Percentiles rank a stretch among this genome's conserved stretches.
phyloP scores from a whole-genome alignment of 75 land plant species.

The Larix kaempferi region DNA sequence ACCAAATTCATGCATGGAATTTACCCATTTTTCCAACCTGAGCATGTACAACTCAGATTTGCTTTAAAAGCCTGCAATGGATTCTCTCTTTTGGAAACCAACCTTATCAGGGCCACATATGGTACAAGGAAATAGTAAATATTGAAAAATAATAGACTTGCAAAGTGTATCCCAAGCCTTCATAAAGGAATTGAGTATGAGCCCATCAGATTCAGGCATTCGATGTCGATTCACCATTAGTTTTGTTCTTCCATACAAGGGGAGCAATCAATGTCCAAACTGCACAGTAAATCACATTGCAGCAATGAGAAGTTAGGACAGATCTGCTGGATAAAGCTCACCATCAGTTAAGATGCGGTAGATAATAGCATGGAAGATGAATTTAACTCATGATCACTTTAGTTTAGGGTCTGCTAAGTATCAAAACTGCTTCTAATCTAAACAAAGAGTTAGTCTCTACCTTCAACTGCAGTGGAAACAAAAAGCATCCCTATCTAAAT shows the following conservation, averaged over 20 bases:
- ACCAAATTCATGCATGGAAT: background rate
- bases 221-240: background rate
- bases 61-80: background rate
- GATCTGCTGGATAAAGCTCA: background rate
- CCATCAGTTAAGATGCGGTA: background rate
- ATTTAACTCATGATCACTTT: background rate
- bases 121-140: background rate
- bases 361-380: background rate
- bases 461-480: background rate
- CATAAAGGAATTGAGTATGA: background rate
- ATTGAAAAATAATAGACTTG: background rate
- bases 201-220: background rate
- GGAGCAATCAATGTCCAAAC: constrained; percentile 78
- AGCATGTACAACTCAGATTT: background rate
- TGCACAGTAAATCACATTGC: constrained; percentile 23
- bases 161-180: background rate
- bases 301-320: background rate
- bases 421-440: background rate
- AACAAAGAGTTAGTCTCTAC: background rate
- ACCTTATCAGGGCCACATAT: background rate
- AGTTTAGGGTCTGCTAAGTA: background rate
- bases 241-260: constrained; percentile 45
- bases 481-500: too few species aligned
- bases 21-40: background rate
- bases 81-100: background rate